A percentile compares a stretch with the other conserved stretches of the same genome.
phyloP scores from a whole-genome alignment of 78 protist species.

The Dictyostelium purpureum region DNA sequence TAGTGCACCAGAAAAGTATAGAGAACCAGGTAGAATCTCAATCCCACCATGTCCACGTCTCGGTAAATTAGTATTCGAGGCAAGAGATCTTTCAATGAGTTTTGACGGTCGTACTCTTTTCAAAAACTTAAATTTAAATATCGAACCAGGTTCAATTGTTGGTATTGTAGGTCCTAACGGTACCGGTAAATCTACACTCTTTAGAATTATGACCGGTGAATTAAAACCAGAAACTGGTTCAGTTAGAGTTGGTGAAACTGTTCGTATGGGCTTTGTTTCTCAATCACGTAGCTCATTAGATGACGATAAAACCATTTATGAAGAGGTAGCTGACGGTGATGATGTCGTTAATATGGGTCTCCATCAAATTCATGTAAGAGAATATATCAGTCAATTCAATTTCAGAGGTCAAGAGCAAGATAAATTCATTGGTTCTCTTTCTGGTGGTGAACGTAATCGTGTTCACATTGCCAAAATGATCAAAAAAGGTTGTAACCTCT shows the following conservation, averaged over 20 bases:
- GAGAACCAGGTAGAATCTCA: constrained; percentile 68
- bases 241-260: constrained; percentile 56
- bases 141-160: constrained; percentile 78
- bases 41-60: constrained; percentile 84
- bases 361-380: constrained; percentile 37
- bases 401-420: constrained; percentile 82
- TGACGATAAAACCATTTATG: constrained; percentile 35
- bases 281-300: constrained; percentile 60
- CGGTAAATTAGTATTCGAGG: constrained; percentile 48
- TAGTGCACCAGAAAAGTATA: constrained; percentile 58
- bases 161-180: constrained; percentile 88
- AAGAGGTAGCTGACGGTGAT: constrained; percentile 69
- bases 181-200: constrained; percentile 83
- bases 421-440: constrained; percentile 46
- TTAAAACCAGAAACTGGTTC: constrained; percentile 40
- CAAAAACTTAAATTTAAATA: constrained; percentile 14
- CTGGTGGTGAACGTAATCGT: constrained; percentile 88
- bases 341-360: constrained; percentile 31
- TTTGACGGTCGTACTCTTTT: constrained; percentile 57
- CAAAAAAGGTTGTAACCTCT: constrained; percentile 74
- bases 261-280: constrained; percentile 56
- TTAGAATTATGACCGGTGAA: constrained; percentile 62
- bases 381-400: constrained; percentile 67
- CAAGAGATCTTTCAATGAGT: neutral
- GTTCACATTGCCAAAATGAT: constrained; percentile 88